A percentile compares a stretch with the other conserved stretches of the same genome.
phyloP scores from a whole-genome alignment of 2,329 filamentous ascomycete genomes.

The Sclerotinia sclerotiorum region DNA sequence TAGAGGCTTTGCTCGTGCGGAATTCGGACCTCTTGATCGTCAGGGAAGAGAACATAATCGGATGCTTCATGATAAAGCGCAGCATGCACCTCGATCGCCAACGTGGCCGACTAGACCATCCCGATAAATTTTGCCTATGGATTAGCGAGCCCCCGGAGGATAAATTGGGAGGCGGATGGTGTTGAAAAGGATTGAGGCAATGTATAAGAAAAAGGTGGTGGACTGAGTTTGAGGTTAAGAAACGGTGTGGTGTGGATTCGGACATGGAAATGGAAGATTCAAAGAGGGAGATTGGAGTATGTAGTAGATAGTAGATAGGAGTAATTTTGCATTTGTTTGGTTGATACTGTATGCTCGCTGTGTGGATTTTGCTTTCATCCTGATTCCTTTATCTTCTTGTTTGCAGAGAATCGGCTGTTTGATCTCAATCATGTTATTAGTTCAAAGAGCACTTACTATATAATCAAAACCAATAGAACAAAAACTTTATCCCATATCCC shows the following conservation, averaged over 20 bases:
- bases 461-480: neutral
- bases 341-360: neutral
- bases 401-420: neutral
- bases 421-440: no score
- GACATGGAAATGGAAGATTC: neutral
- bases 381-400: neutral
- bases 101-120: conserved; percentile 28
- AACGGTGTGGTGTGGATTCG: neutral
- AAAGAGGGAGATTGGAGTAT: neutral
- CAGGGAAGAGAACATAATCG: conserved; percentile 7
- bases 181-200: neutral
- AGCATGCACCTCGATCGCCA: neutral
- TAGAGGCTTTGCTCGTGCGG: neutral
- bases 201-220: neutral
- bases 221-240: no score
- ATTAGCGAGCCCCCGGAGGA: neutral
- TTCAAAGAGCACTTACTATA: neutral
- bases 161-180: neutral
- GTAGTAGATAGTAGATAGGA: neutral
- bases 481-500: no score
- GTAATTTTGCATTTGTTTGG: neutral
- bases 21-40: neutral
- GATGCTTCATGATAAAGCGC: conserved; percentile 7
- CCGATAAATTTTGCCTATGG: neutral
- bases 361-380: no score